phyloP scores from a whole-genome alignment of 2,329 filamentous ascomycete genomes.

The Fusarium haematococcum region DNA sequence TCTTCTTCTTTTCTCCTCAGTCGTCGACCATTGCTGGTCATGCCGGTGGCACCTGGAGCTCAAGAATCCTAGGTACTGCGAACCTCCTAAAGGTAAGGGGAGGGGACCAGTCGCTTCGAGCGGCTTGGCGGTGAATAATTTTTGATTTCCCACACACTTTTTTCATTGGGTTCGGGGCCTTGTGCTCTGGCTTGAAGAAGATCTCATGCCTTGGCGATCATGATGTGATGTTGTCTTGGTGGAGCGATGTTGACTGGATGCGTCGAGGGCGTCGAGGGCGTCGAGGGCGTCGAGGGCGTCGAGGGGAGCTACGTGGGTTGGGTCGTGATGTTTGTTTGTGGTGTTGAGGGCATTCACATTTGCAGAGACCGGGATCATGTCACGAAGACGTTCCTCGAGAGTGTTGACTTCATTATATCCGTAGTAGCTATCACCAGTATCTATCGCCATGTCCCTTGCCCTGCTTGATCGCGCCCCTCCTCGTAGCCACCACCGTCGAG shows the following conservation, averaged over 20 bases:
- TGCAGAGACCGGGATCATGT: not conserved
- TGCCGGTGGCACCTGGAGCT: conserved; percentile 21
- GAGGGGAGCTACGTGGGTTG: not conserved
- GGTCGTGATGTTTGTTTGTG: accelerated
- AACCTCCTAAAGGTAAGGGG: conserved; percentile 4
- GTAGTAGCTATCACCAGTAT: not conserved
- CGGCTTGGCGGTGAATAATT: conserved; percentile 19
- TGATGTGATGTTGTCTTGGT: not conserved
- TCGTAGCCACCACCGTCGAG: not conserved
- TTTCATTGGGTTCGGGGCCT: conserved; percentile 37
- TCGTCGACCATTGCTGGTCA: not conserved
- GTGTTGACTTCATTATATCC: not conserved
- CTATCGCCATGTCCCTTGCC: not conserved
- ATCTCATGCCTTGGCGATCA: not conserved
- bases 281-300: not conserved
- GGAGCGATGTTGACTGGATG: not conserved
- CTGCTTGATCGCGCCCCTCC: not conserved
- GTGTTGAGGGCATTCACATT: not conserved
- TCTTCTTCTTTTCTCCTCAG: not conserved
- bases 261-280: not conserved
- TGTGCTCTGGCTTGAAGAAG: conserved; percentile 38
- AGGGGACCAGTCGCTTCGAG: not conserved
- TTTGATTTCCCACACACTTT: conserved; percentile 27
- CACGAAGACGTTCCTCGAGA: not conserved
- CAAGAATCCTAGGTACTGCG: conserved; percentile 22